Base-by-base conservation (phyloP, 179 eudicot genomes). In the Heliamphora pulchella region DNA sequence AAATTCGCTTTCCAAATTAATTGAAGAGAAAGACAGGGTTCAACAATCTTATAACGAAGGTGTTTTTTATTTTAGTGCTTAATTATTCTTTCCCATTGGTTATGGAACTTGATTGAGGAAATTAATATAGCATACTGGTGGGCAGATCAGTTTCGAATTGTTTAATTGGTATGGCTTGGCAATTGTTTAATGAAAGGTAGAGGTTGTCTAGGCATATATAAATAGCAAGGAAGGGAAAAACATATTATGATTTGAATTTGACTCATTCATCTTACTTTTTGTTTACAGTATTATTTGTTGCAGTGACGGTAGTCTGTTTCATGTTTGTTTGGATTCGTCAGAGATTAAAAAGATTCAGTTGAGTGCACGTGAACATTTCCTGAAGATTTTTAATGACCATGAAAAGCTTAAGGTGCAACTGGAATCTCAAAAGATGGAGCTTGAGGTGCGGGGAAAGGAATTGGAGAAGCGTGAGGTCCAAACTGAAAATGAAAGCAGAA, bases 11-110 rank as follows among this genome's bases (percentile, higher is more conserved):
- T 79, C 77, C 74, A 83, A 89, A 82, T 44, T 90, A 82, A 88
- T 89, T 9, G 90, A 71, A 61, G 99, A 96, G 81, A 96, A 90
- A 80, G 99, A 96, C 84, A 86, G 77, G 86, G 94, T 96, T 82
- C 93, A 87, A 84, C 94, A 92, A 80, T 80, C 90, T 65, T 92
- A 96, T 78, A 91, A 92, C 55, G 96, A 94, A 88, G 98, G 99
- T 88, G 64, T 77, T 82, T 80, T n/a, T 55, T 46, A 47, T 43
- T 57, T 14, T 39, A 65, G 51, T 39, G 63, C 73, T 78, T 51
- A 17, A 20, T 53, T 78, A 43, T 68, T 78, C 41, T 39, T 48
- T 66, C 62, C 15, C 59, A 41, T 41, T 63, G 61, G 39, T 15
- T 9, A 17, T 3, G 41, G 47, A 73, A 76, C 17, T 80, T 59